Evolutionary conservation across 441 rosid genomes (phyloP), one percentile per base, ranked within the genome.

Genomic region (Euphorbia schlechtendalii): DNA sequence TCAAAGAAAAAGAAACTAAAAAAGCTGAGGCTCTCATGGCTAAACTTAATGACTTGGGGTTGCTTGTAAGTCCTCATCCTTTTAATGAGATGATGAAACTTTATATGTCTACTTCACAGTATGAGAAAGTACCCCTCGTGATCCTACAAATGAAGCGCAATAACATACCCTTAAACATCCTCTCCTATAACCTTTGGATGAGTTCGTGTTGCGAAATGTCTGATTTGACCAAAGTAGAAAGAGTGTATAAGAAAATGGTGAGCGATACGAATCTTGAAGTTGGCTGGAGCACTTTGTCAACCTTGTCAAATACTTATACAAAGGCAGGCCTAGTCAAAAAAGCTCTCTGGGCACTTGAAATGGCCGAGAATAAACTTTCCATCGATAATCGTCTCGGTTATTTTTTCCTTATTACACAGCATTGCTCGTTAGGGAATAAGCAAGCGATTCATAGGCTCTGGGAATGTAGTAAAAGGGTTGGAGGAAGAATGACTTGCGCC

Each of bases 161-260:
- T 72, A 76, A 76, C 61, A 80, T 84, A 68, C 78, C 82, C 4
- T 74, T 78, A 67, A 81, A 75, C 75, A 72, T 73, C 59, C 80
- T 85, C 30, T 85, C 91, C 0, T 85, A 85, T 66, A 87, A 84
- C 73, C 83, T 87, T 24, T 85, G 89, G 95, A 83, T 87, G 83
- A 79, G 71, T 59, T 82, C 87, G 0, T 75, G 74, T 38, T 78
- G 72, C 9, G 72, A 76, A 24, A 43, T 38, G 6, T 59, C 67
- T 20, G 79, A 80, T 14, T 76, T 75, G 45, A 32, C 40, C 17
- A 64, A 59, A 65, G 83, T 68, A 3, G 91, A 85, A 67, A 56
- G 57, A 46, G 82, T 84, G 46, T 85, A 77, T 38, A 61, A 56
- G 64, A 84, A 87, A 74, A 82, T 84, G 87, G 38, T 70, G 69